Evolutionary conservation across 73 alveolate species (phyloP), one percentile per base, ranked within the genome.

Genomic region (Blepharisma japonicum): DNA sequence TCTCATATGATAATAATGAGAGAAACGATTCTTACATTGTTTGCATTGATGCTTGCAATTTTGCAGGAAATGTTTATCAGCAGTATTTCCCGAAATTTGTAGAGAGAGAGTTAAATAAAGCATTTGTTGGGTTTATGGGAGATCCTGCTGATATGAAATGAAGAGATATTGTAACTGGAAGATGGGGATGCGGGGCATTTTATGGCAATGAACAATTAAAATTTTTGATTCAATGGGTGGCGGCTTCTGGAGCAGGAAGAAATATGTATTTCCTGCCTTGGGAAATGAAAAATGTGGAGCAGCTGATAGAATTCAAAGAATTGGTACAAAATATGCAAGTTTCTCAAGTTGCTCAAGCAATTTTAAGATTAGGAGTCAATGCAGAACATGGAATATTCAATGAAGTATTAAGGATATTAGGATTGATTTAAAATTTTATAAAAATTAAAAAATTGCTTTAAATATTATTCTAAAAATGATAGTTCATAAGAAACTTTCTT

Each of bases 131-230:
- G 38, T 86, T 86, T 55, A 7, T 18, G 32, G 89, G 88, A 6
- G 85, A 77, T 51, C 47, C 78, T 38, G 9, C 5, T 38, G 61
- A 70, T 45, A 45, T 11, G 21, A 74, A 55, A 48, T 81, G 81
- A 39, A 50, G 68, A 6, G 8, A 47, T 6, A 89, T 91, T 14
- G 80, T 89, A 14, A 89, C 99, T 38, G 99, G 99, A 23, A 93
- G 93, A 71, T 95, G 99, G 99, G 99, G 99, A 18, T 95, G 99
- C 79, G 99, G 99, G 20, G 98, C 95, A 4, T 95, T 94, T 91
- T 86, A 84, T 14, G 97, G 97, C 32, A 93, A 95, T 71, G 92
- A 93, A 39, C 54, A 87, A 56, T 77, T 91, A 49, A 95, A 95
- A 71, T 83, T 92, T 50, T 20, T 94, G 23, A 86, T 91, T 46